phyloP scores from a whole-genome alignment of 441 rosid genomes.

The Francoa sonchifolia region DNA sequence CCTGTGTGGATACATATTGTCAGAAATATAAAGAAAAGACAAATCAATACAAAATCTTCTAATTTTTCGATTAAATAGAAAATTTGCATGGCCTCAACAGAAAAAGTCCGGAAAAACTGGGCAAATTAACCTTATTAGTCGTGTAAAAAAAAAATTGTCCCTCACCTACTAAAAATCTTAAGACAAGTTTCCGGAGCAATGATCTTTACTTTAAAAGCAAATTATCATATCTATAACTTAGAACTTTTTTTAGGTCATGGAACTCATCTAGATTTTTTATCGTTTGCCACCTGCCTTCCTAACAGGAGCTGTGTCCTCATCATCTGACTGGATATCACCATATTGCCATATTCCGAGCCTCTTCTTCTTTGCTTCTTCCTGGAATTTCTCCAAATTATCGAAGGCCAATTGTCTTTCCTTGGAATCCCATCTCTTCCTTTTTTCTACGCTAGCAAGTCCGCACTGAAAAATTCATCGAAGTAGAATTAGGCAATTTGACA shows the following conservation, averaged over 20 bases:
- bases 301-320: slow-evolving; percentile 55
- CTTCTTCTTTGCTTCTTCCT: slow-evolving; percentile 60
- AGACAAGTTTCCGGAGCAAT: too few relatives aligned
- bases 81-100: too few relatives aligned
- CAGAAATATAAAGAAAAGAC: neutral
- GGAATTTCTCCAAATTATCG: slow-evolving; percentile 69
- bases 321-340: slow-evolving; percentile 90
- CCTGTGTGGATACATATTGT: neutral
- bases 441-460: slow-evolving; percentile 83
- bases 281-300: slow-evolving; percentile 57
- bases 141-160: neutral
- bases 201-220: slow-evolving; percentile 3
- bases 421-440: slow-evolving; percentile 65
- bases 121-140: neutral
- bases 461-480: slow-evolving; percentile 34
- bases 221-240: slow-evolving; percentile 13
- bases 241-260: slow-evolving; percentile 10
- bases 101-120: neutral
- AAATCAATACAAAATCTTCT: neutral
- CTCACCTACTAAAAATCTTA: neutral
- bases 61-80: neutral
- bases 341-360: slow-evolving; percentile 83
- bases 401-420: slow-evolving; percentile 56
- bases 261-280: slow-evolving; percentile 11
- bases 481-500: neutral